phyloP scores from a whole-genome alignment of 2,329 filamentous ascomycete genomes.

The Hypoxylon rubiginosum region DNA sequence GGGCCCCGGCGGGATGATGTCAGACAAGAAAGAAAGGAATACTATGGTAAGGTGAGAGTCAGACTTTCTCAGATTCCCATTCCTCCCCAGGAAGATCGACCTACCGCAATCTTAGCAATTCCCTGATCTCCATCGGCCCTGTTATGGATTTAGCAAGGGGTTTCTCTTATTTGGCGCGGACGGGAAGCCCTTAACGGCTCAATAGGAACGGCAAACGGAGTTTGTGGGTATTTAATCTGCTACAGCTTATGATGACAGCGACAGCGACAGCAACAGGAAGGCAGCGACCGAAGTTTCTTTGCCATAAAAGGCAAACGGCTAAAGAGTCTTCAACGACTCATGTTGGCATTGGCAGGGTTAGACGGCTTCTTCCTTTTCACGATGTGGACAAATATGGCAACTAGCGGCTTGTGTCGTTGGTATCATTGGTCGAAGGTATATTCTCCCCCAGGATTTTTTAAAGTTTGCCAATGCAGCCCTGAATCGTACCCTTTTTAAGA shows the following conservation, averaged over 20 bases:
- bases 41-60: constrained; percentile 4
- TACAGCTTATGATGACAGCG: not conserved
- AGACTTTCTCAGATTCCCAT: constrained; percentile 24
- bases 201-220: constrained; percentile 18
- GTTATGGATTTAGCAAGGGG: constrained; percentile 39
- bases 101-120: constrained; percentile 40
- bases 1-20: constrained; percentile 45
- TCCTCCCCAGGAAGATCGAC: constrained; percentile 36
- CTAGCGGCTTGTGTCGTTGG: constrained; percentile 7
- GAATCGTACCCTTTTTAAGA: constrained; percentile 18
- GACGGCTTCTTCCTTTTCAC: not conserved
- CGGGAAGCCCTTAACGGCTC: constrained; percentile 14
- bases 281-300: not conserved
- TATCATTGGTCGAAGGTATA: not conserved
- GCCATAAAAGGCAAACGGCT: constrained; percentile 21
- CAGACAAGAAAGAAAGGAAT: constrained; percentile 41
- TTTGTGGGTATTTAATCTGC: constrained; percentile 5
- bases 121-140: constrained; percentile 41
- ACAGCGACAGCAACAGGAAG: no score
- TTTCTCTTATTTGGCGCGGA: not conserved
- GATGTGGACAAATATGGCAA: constrained; percentile 21
- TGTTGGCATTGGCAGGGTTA: not conserved
- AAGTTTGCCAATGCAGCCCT: constrained; percentile 16
- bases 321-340: not conserved
- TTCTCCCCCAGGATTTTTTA: constrained; percentile 12